These are phyloP conservation scores for Candida andamanensis DNA, from an alignment of 805 yeast species.

Conservation along the genomic window DNA sequence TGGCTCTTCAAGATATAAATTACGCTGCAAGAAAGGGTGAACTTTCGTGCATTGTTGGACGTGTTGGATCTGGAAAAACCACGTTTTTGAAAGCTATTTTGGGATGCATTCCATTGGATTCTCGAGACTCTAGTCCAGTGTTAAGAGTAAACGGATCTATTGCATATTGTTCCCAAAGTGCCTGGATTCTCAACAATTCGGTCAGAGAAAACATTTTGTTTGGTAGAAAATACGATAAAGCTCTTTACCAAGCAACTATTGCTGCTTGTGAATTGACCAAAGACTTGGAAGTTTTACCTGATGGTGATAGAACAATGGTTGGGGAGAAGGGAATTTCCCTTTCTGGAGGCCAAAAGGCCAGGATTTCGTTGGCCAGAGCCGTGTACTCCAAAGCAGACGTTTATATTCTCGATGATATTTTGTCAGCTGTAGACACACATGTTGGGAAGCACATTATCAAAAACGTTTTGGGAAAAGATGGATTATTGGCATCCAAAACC, in stretches of 20 bases:
- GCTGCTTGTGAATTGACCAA: slow-evolving; percentile 33
- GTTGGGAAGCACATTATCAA: slow-evolving; percentile 33
- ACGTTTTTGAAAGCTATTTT: slow-evolving; percentile 31
- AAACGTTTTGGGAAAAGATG: slow-evolving; percentile 26
- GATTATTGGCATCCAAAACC: slow-evolving; percentile 30
- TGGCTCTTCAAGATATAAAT: slow-evolving; percentile 28
- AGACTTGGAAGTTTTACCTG: slow-evolving; percentile 33
- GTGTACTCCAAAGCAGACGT: slow-evolving; percentile 38
- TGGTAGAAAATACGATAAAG: slow-evolving; percentile 29
- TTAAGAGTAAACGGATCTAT: slow-evolving; percentile 26
- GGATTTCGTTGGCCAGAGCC: slow-evolving; percentile 38
- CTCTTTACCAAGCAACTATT: slow-evolving; percentile 26
- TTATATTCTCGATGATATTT: slow-evolving; percentile 36
- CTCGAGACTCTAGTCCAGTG: slow-evolving; percentile 14
- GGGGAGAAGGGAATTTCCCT: slow-evolving; percentile 41
- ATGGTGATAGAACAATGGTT: slow-evolving; percentile 39
- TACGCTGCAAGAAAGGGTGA: slow-evolving; percentile 30
- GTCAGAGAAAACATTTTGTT: slow-evolving; percentile 37
- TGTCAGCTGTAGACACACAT: slow-evolving; percentile 41
- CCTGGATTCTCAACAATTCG: slow-evolving; percentile 39
- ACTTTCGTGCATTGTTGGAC: slow-evolving; percentile 38
- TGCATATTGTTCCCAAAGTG: slow-evolving; percentile 38
- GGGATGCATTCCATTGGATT: slow-evolving; percentile 20
- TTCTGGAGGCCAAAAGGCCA: slow-evolving; percentile 41
- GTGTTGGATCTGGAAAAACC: slow-evolving; percentile 38